Percentiles rank a stretch among this genome's conserved stretches.
These are phyloP conservation scores for Cochlearia excelsa DNA, from an alignment of 345 rosid genomes.

Conservation along the genomic window DNA sequence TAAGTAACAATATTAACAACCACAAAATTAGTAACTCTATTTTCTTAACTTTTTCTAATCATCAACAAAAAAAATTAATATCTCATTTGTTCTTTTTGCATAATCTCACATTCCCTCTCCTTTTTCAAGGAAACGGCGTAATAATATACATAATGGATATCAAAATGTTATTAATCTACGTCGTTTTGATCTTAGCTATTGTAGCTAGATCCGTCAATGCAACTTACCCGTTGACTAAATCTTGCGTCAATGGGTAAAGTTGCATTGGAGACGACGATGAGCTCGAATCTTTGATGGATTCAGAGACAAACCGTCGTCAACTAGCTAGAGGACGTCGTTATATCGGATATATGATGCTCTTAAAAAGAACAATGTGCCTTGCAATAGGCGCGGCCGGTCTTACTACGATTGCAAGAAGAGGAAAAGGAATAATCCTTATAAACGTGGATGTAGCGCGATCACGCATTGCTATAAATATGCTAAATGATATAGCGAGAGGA, in stretches of 20 bases:
- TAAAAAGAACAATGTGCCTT: constrained; percentile 40
- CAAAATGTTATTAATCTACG: constrained; percentile 33
- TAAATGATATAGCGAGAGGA: constrained; percentile 22
- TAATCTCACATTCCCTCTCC: constrained; percentile 32
- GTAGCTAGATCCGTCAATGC: constrained; percentile 32
- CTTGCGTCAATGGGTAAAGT: constrained; percentile 29
- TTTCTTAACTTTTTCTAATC: no score
- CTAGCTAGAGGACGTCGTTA: constrained; percentile 33
- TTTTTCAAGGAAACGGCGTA: constrained; percentile 42
- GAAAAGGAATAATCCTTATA: constrained; percentile 45
- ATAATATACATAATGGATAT: constrained; percentile 35
- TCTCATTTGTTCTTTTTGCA: constrained; percentile 31
- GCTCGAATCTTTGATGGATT: constrained; percentile 39
- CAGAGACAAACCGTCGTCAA: constrained; percentile 39
- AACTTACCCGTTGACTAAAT: constrained; percentile 28
- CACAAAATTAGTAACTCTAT: no score
- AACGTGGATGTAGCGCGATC: constrained; percentile 51
- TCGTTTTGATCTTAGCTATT: constrained; percentile 31
- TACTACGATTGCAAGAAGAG: constrained; percentile 47
- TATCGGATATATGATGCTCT: constrained; percentile 47
- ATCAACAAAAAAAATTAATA: neutral
- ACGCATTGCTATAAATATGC: constrained; percentile 47
- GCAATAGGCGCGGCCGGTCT: constrained; percentile 46
- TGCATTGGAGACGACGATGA: constrained; percentile 40
- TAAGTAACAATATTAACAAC: no score